A percentile compares a stretch with the other conserved stretches of the same genome.
Evolutionary conservation across 2,329 filamentous ascomycete genomes (phyloP).

Genomic region (Fusarium duplospermum): DNA sequence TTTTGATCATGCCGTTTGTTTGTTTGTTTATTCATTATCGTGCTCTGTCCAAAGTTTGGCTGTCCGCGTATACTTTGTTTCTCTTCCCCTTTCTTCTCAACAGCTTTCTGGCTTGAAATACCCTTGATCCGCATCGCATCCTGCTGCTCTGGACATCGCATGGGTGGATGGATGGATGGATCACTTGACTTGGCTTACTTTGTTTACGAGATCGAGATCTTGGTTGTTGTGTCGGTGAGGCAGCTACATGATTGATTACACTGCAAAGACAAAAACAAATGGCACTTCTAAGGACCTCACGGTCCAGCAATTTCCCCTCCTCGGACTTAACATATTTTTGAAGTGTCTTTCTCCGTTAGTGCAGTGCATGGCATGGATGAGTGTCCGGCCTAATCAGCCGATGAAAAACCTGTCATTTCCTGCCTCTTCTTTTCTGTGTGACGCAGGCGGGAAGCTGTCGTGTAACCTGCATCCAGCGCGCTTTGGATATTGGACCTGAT

Average conservation of each 20-base stretch:
- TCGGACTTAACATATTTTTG: neutral
- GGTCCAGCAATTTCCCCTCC: neutral
- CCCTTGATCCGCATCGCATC: slow-evolving; percentile 11
- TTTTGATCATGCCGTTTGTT: slow-evolving; percentile 6
- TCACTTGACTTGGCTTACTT: neutral
- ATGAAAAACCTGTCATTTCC: slow-evolving; percentile 12
- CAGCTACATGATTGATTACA: slow-evolving; percentile 1
- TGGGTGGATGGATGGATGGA: neutral
- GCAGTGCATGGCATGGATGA: neutral
- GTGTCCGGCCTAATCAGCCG: slow-evolving; percentile 12
- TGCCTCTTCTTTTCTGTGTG: slow-evolving; percentile 1
- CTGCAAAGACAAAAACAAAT: slow-evolving; percentile 1
- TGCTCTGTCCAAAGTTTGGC: slow-evolving; percentile 9
- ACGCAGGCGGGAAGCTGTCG: slow-evolving; percentile 11
- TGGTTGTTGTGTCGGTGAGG: neutral
- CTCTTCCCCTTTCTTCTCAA: slow-evolving; percentile 10
- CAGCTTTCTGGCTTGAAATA: slow-evolving; percentile 17
- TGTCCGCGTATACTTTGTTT: slow-evolving; percentile 6
- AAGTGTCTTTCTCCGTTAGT: neutral
- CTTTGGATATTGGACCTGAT: neutral
- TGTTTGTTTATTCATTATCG: slow-evolving; percentile 11
- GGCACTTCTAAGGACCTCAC: neutral
- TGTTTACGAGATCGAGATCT: slow-evolving; percentile 10
- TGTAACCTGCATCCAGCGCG: slow-evolving; percentile 25
- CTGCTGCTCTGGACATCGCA: neutral